Evolutionary conservation across 139 green algal species (phyloP).

Genomic region (Coelastrella sp.): DNA sequence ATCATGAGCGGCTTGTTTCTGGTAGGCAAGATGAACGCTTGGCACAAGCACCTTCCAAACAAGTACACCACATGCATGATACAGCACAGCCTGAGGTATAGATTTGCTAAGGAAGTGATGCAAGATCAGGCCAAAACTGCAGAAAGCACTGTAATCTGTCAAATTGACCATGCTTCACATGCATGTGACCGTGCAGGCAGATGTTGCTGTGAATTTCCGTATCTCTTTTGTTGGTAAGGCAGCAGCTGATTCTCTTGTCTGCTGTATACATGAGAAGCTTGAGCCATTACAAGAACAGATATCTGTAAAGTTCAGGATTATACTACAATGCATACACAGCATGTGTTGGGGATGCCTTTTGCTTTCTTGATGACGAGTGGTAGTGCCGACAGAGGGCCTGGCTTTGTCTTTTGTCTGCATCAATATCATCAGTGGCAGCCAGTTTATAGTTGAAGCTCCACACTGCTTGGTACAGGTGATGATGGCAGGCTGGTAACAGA

Average conservation of each 20-base stretch:
- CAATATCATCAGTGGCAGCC: background rate
- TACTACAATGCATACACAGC: too few relatives aligned
- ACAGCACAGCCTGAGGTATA: background rate
- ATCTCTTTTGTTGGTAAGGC: slow-evolving; percentile 41
- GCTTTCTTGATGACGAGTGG: background rate
- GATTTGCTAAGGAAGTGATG: background rate
- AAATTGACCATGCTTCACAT: background rate
- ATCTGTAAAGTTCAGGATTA: too few relatives aligned
- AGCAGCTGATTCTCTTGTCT: slow-evolving; percentile 52
- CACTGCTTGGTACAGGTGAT: slow-evolving; percentile 21
- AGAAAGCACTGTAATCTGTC: background rate
- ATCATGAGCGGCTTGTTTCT: slow-evolving; percentile 50
- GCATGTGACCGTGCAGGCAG: background rate
- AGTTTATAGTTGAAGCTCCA: background rate
- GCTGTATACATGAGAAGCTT: too few relatives aligned
- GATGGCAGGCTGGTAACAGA: slow-evolving; percentile 27
- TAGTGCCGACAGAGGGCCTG: background rate
- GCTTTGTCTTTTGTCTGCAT: background rate
- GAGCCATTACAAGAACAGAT: too few relatives aligned
- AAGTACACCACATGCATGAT: background rate
- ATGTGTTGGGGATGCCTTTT: too few relatives aligned
- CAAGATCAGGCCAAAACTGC: background rate
- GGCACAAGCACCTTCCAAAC: background rate
- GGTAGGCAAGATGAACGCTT: background rate
- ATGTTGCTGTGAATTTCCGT: slow-evolving; percentile 53